phyloP scores from a whole-genome alignment of 2,329 filamentous ascomycete species.

The Fusarium nematophilum region DNA sequence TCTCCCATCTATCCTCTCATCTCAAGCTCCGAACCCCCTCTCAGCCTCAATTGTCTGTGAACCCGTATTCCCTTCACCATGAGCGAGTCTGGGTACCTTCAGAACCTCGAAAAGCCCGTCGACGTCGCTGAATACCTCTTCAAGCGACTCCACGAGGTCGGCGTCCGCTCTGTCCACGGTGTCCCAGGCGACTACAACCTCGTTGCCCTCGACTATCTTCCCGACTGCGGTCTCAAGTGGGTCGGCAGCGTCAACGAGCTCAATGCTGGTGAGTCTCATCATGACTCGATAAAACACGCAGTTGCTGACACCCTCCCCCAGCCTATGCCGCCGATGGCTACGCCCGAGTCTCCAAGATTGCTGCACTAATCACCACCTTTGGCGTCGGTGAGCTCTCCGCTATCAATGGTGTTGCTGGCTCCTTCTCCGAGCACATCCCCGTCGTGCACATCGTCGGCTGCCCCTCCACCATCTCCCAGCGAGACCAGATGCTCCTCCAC shows the following conservation, averaged over 20 bases:
- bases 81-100: slow-evolving; percentile 36
- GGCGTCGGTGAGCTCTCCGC: slow-evolving; percentile 81
- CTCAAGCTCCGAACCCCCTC: slow-evolving; percentile 1
- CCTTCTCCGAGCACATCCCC: slow-evolving; percentile 78
- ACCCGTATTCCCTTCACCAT: slow-evolving; percentile 23
- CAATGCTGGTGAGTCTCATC: slow-evolving; percentile 68
- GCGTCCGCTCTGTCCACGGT: slow-evolving; percentile 73
- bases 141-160: slow-evolving; percentile 70
- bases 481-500: slow-evolving; percentile 64
- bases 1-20: slow-evolving; percentile 17
- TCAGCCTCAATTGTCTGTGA: not conserved
- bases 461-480: slow-evolving; percentile 61
- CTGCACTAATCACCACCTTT: slow-evolving; percentile 79
- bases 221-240: slow-evolving; percentile 69
- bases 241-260: slow-evolving; percentile 78
- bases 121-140: slow-evolving; percentile 78
- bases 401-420: slow-evolving; percentile 79
- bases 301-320: slow-evolving; percentile 43
- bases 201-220: slow-evolving; percentile 73
- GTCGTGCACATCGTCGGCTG: slow-evolving; percentile 75
- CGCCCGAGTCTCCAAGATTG: slow-evolving; percentile 76
- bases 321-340: slow-evolving; percentile 86
- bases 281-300: slow-evolving; percentile 18
- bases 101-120: slow-evolving; percentile 59
- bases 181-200: slow-evolving; percentile 82